These are phyloP conservation scores for Solanum piurae DNA, from an alignment of 257 asterid species.

Conservation along the genomic window DNA sequence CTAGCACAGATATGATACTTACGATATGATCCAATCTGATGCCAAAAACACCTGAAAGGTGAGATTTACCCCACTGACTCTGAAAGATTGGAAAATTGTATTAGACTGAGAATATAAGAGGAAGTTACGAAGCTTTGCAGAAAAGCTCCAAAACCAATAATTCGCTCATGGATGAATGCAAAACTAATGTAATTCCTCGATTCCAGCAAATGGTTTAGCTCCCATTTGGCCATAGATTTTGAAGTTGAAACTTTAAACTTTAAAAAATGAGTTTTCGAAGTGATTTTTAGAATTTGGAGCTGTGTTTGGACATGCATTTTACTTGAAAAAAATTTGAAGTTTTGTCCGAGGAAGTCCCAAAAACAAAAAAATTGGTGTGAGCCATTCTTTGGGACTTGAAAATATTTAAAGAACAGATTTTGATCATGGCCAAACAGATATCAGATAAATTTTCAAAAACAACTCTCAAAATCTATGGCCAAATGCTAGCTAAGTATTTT, in stretches of 20 bases:
- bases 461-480: neutral
- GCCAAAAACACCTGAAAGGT: constrained; percentile 49
- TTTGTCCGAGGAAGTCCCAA: neutral
- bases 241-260: neutral
- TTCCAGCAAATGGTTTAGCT: neutral
- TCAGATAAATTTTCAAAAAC: neutral
- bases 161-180: neutral
- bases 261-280: neutral
- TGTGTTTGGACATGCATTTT: neutral
- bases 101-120: neutral
- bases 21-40: constrained; percentile 66
- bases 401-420: neutral
- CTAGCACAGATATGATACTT: constrained; percentile 19
- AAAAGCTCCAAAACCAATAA: neutral
- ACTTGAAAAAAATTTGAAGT: neutral
- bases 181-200: neutral
- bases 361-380: neutral
- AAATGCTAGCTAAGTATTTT: neutral
- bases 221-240: neutral
- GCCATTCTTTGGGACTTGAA: neutral
- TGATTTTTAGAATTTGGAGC: neutral
- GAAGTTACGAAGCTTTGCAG: neutral
- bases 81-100: constrained; percentile 13
- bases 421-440: neutral
- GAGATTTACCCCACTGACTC: constrained; percentile 48